A percentile compares a stretch with the other conserved stretches of the same genome.
Conservation (phyloP, 2,329 filamentous ascomycete species). For the Neodidymelliopsis sp. region DNA sequence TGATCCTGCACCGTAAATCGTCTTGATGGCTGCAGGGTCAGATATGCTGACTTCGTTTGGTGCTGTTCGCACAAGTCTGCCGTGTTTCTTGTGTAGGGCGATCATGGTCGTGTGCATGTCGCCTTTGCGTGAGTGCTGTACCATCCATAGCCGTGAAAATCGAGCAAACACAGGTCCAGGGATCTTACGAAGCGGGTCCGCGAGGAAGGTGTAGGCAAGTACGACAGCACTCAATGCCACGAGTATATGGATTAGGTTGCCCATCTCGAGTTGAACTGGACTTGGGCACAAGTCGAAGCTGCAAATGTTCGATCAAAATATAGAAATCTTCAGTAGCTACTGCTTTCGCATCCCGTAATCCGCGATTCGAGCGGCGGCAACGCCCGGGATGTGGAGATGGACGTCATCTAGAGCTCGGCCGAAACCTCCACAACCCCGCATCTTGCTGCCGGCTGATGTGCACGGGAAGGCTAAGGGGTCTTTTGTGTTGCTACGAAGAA, state of each 20-base stretch:
- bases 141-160: constrained; percentile 18
- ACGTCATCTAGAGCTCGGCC: too few species aligned
- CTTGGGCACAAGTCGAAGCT: too few species aligned
- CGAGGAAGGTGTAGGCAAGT: constrained; percentile 7
- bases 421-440: too few species aligned
- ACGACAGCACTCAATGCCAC: not conserved
- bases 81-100: constrained; percentile 17
- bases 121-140: constrained; percentile 9
- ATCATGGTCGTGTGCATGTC: constrained; percentile 18
- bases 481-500: too few species aligned
- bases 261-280: too few species aligned
- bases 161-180: constrained; percentile 14
- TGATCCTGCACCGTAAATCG: constrained; percentile 28
- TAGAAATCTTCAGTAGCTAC: too few species aligned
- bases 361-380: too few species aligned
- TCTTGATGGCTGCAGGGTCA: constrained; percentile 20
- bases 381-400: too few species aligned
- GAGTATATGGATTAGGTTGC: constrained; percentile 7
- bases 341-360: too few species aligned
- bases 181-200: constrained; percentile 7
- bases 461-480: too few species aligned
- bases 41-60: constrained; percentile 21
- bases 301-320: too few species aligned
- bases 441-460: too few species aligned
- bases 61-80: constrained; percentile 20